Evolutionary conservation across 805 yeast species (phyloP), one percentile per base, ranked within the genome.

Genomic region (Cephaloascus albidus): DNA sequence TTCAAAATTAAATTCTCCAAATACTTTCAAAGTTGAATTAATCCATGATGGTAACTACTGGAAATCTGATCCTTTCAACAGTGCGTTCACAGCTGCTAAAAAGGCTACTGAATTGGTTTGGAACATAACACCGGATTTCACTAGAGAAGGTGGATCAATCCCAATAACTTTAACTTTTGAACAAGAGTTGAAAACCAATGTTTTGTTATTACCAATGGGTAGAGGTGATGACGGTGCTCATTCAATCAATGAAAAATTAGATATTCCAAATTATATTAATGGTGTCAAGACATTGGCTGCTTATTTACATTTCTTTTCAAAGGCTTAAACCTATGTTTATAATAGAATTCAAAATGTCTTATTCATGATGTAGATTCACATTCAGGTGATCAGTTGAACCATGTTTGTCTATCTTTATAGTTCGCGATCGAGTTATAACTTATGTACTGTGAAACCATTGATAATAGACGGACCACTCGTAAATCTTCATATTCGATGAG

Each of bases 181-280:
- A 69, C 73, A 88, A 53, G 80, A 78, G 57, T 74, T 93, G 54
- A 80, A 85, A 52, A 85, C 94, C 18, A 81, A 81, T 46, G 97
- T 89, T 27, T 70, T 93, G 46, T 71, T 93, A 54, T 76, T 93
- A 52, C 98, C 99, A 46, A 85, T 93, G 84, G 99, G 99, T 48
- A 83, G 94, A 66, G 98, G 98, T 50, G 97, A 93, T 60, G 99
- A 93, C 57, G 98, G 98, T 52, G 98, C 99, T 36, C 99, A 93
- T 62, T 87, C 96, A 18, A 88, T 93, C 54, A 93, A 93, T 58
- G 99, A 93, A 68, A 93, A 93, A 70, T 67, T 93, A 52, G 85
- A 94, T 58, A 70, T 88, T 39, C 67, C 83, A 47, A 93, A 93
- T 72, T 93, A 85, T 65, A 79, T 93, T 50, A 85, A 85, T 55